Evolutionary conservation across 345 rosid genomes (phyloP).

Genomic region (Murraya koenigii): DNA sequence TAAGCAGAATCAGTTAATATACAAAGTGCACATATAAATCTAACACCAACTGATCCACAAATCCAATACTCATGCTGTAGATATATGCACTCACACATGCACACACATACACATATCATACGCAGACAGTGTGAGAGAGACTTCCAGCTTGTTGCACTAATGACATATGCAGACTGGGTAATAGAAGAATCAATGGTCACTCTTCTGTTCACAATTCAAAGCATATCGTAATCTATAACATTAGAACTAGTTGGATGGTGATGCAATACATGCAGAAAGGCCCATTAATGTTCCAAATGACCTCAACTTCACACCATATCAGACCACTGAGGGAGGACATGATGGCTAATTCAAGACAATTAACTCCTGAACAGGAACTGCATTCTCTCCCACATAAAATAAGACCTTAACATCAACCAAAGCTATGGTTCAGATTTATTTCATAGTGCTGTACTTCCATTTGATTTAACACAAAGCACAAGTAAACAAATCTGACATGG

Average conservation of each 20-base stretch:
- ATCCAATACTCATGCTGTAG: neutral
- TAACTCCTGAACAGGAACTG: neutral
- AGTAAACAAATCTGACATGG: neutral
- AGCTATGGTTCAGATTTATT: neutral
- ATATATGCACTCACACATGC: neutral
- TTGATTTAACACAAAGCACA: neutral
- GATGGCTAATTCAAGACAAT: neutral
- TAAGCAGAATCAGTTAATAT: neutral
- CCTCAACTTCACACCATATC: neutral
- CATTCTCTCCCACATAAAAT: neutral
- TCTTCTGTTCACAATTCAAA: neutral
- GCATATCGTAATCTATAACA: neutral
- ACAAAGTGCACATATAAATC: neutral
- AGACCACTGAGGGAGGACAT: neutral
- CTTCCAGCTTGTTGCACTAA: neutral
- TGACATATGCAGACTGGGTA: neutral
- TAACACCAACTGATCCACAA: neutral
- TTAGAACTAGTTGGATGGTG: neutral
- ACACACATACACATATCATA: neutral
- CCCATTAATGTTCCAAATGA: neutral
- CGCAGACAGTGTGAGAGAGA: neutral
- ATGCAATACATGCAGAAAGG: neutral
- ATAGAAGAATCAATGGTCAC: neutral
- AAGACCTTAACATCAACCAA: neutral
- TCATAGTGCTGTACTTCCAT: neutral